Evolutionary conservation across 1,139 yeast species (phyloP), one percentile per base, ranked within the genome.

Genomic region (Blastobotrys buckinghamii): DNA sequence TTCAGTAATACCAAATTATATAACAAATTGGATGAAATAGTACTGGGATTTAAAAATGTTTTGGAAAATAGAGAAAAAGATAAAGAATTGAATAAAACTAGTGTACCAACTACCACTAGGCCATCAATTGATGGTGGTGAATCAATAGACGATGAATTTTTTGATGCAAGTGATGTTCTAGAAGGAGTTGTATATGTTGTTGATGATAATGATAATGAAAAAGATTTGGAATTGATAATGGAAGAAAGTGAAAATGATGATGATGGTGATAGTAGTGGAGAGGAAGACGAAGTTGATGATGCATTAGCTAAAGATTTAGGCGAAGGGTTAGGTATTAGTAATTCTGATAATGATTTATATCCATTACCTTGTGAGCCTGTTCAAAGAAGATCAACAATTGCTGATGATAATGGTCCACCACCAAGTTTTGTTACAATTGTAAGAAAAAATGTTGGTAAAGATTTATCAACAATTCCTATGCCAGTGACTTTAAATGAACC

Each of bases 401-500:
- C 33, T 10, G 40, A 44, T 13, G 48, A 47, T 17, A 47, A 45
- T 16, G 50, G 50, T 5, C 34, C 45, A 9, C 97, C 97, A 1
- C 96, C 96, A 5, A 84, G 94, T 54, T 68, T 92, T 36, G 71
- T 90, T 47, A 77, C 89, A 0, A 78, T 89, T 59, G 74, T 92
- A 51, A 77, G 96, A 49, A 89, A 90, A 63, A 89, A 88, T 59
- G 95, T 90, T 15, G 97, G 97, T 26, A 90, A 90, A 62, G 97
- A 90, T 65, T 66, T 90, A 54, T 77, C 92, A 0, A 77, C 92
- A 1, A 79, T 89, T 50, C 83, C 96, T 1, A 89, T 90, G 94
- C 98, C 98, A 0, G 96, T 92, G 5, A 83, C 94, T 2, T 78
- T 89, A 54, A 92, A 92, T 68, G 98, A 92, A 64, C 98, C 98